Percentiles rank a stretch among this genome's conserved stretches.
These are phyloP conservation scores for Schwanniomyces occidentalis DNA, from an alignment of 805 yeast genomes.

Conservation along the genomic window DNA sequence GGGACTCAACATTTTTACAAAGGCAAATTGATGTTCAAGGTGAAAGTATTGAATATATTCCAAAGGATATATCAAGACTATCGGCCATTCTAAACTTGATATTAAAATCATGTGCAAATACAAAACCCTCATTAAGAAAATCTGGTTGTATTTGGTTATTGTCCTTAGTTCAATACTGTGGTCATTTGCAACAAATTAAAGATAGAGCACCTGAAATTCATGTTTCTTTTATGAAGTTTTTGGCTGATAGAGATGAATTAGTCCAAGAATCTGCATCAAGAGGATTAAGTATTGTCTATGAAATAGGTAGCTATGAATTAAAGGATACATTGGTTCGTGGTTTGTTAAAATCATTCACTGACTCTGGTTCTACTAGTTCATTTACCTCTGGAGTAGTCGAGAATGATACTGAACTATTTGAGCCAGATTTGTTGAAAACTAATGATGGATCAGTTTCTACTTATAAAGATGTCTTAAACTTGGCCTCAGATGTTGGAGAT, in stretches of 20 bases:
- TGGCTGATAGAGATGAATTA: slow-evolving; percentile 80
- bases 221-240: slow-evolving; percentile 69
- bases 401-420: slow-evolving; percentile 81
- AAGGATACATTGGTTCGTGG: slow-evolving; percentile 74
- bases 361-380: slow-evolving; percentile 48
- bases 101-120: slow-evolving; percentile 52
- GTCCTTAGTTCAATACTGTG: slow-evolving; percentile 75
- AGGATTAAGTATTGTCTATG: slow-evolving; percentile 81
- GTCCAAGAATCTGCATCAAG: slow-evolving; percentile 92
- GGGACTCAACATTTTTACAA: slow-evolving; percentile 61
- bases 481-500: slow-evolving; percentile 95
- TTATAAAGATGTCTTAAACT: slow-evolving; percentile 80
- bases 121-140: slow-evolving; percentile 73
- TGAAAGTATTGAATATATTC: slow-evolving; percentile 17
- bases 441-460: slow-evolving; percentile 88
- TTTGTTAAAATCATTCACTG: slow-evolving; percentile 75
- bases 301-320: slow-evolving; percentile 65
- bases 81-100: slow-evolving; percentile 47
- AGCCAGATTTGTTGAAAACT: slow-evolving; percentile 75
- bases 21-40: slow-evolving; percentile 57
- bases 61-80: slow-evolving; percentile 17
- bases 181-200: slow-evolving; percentile 42
- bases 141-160: slow-evolving; percentile 86
- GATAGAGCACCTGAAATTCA: slow-evolving; percentile 62
- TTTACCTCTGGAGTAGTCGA: slow-evolving; percentile 67